Evolutionary conservation across 345 rosid genomes (phyloP).

Genomic region (Hevea brasiliensis): DNA sequence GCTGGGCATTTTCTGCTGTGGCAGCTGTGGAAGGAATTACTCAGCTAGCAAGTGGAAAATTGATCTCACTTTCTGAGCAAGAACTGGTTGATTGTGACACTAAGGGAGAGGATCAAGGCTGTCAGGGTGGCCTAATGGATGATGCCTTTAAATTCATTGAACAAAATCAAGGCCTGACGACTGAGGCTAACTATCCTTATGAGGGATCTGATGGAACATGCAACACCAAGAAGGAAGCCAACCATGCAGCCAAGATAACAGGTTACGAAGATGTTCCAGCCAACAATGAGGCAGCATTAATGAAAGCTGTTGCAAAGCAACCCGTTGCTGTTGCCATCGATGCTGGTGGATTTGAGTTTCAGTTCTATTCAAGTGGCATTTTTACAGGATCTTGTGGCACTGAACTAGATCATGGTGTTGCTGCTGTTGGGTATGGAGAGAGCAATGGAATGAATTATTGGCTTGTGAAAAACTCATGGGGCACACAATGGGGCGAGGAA

Average conservation of each 20-base stretch:
- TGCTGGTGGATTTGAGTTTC: constrained; percentile 25
- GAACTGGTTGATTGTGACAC: constrained; percentile 49
- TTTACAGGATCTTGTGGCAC: constrained; percentile 30
- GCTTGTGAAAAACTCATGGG: constrained; percentile 48
- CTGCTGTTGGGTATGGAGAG: constrained; percentile 27
- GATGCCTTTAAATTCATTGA: constrained; percentile 34
- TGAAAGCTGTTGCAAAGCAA: constrained; percentile 34
- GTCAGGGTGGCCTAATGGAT: constrained; percentile 41
- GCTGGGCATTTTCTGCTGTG: constrained; percentile 59
- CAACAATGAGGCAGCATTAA: constrained; percentile 31
- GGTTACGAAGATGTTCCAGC: constrained; percentile 27
- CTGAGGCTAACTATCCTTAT: constrained; percentile 36
- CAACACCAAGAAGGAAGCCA: constrained; percentile 19
- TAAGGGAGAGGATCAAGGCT: constrained; percentile 19
- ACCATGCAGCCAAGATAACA: constrained; percentile 9
- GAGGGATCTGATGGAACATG: constrained; percentile 30
- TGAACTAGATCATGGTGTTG: constrained; percentile 33
- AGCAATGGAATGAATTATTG: constrained; percentile 26
- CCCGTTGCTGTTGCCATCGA: constrained; percentile 33
- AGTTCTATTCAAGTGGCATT: constrained; percentile 32
- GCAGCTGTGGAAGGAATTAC: constrained; percentile 48
- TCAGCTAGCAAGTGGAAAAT: constrained; percentile 25
- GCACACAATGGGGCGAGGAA: constrained; percentile 36
- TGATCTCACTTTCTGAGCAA: constrained; percentile 45
- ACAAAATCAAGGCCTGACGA: constrained; percentile 22